These are phyloP conservation scores for Neurospora sp. DNA, from an alignment of 495 filamentous ascomycete genomes.

Conservation along the genomic window DNA sequence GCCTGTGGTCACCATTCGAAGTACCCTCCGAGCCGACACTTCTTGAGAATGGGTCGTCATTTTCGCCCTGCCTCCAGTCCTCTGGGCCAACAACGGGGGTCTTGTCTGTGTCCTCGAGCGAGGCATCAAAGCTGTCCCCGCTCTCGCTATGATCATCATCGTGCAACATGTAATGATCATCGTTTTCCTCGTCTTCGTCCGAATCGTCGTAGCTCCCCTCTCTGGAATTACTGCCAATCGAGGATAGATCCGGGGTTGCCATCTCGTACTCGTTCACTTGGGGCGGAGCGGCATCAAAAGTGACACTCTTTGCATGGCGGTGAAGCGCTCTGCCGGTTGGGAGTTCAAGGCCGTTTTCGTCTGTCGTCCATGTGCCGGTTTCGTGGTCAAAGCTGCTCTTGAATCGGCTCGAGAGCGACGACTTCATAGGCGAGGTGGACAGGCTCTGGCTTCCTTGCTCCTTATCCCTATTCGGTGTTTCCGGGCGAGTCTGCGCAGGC, in stretches of 20 bases:
- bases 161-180: constrained; percentile 62
- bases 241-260: constrained; percentile 90
- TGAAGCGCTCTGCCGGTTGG: constrained; percentile 51
- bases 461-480: constrained; percentile 63
- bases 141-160: constrained; percentile 59
- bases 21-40: constrained; percentile 53
- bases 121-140: constrained; percentile 89
- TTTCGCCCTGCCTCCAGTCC: constrained; percentile 74
- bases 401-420: constrained; percentile 68
- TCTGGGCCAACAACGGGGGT: constrained; percentile 94
- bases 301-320: constrained; percentile 89
- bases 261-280: constrained; percentile 96
- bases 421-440: constrained; percentile 66
- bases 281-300: constrained; percentile 87
- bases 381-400: constrained; percentile 64
- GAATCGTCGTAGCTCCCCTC: constrained; percentile 92
- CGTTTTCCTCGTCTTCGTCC: constrained; percentile 57
- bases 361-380: constrained; percentile 62
- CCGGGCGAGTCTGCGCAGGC: constrained; percentile 20
- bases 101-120: constrained; percentile 89
- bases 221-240: constrained; percentile 73
- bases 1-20: constrained; percentile 64
- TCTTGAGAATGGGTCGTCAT: constrained; percentile 65
- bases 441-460: not conserved
- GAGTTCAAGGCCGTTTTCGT: constrained; percentile 42